A percentile compares a stretch with the other conserved stretches of the same genome.
These are phyloP conservation scores for Apiospora koreana DNA, from an alignment of 2,329 filamentous ascomycete genomes.

Conservation along the genomic window DNA sequence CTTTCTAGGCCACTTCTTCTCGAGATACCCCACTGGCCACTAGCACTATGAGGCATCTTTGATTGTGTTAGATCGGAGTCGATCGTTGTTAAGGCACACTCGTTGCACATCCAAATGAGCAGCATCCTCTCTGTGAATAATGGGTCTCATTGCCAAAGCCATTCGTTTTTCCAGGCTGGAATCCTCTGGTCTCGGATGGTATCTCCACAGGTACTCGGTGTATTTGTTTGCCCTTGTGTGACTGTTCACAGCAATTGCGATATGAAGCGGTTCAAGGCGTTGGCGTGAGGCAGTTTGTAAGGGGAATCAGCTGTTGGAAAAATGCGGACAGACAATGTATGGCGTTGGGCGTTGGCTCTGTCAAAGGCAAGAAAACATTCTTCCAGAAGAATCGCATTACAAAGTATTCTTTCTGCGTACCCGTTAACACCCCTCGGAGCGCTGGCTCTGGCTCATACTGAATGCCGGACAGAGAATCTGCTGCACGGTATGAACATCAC, in stretches of 20 bases:
- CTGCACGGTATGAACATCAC: not conserved
- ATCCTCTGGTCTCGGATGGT: not conserved
- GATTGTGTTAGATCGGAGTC: constrained; percentile 12
- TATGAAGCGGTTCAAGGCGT: not conserved
- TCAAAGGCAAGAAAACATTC: not conserved
- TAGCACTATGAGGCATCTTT: constrained; percentile 10
- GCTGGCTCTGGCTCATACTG: not conserved
- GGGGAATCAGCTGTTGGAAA: not conserved
- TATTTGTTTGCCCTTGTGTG: not conserved
- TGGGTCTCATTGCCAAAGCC: not conserved
- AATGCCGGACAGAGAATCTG: not conserved
- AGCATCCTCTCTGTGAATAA: not conserved
- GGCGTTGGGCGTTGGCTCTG: not conserved
- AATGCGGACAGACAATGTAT: not conserved
- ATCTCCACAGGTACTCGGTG: not conserved
- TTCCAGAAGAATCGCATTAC: not conserved
- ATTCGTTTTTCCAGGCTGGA: not conserved
- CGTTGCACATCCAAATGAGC: not conserved
- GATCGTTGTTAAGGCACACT: constrained; percentile 3
- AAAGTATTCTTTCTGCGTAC: not conserved
- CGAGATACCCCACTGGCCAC: constrained; percentile 14
- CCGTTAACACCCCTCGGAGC: not conserved
- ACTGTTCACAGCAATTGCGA: not conserved
- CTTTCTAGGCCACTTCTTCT: constrained; percentile 6
- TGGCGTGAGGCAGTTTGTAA: not conserved